phyloP scores from a whole-genome alignment of 768 basidiomycete species.

The Albatrellus ellisii region DNA sequence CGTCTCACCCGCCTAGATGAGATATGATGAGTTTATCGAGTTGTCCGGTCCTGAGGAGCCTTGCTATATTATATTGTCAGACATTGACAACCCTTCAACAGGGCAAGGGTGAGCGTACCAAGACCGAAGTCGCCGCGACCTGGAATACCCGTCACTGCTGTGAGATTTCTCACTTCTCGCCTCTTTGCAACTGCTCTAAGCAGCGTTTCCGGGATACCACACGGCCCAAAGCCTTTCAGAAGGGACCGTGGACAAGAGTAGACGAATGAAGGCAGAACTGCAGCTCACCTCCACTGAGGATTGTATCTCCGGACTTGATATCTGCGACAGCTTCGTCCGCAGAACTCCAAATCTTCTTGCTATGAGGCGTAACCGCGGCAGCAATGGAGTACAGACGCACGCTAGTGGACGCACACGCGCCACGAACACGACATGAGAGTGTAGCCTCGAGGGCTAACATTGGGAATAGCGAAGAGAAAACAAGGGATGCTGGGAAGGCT shows the following conservation, averaged over 20 bases:
- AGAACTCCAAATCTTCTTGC: constrained; percentile 56
- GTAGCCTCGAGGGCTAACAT: constrained; percentile 9
- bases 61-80: too few species aligned
- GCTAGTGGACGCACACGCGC: constrained; percentile 12
- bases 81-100: too few species aligned
- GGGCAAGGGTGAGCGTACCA: too few species aligned
- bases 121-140: constrained; percentile 57
- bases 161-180: constrained; percentile 54
- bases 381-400: constrained; percentile 14
- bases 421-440: constrained; percentile 4
- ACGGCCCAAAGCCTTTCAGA: constrained; percentile 65
- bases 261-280: not conserved
- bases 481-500: not conserved
- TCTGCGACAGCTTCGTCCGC: constrained; percentile 73
- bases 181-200: constrained; percentile 65
- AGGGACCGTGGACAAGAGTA: not conserved
- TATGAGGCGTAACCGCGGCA: constrained; percentile 21
- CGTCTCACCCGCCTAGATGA: constrained; percentile 70
- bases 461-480: not conserved
- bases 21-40: constrained; percentile 73
- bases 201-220: constrained; percentile 83
- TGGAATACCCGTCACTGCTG: constrained; percentile 80
- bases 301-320: constrained; percentile 63
- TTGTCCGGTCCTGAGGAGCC: constrained; percentile 58
- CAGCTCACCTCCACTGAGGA: constrained; percentile 67